Evolutionary conservation across 2,329 filamentous ascomycete genomes (phyloP), one percentile per base, ranked within the genome.

Genomic region (Acrocalymma vagum): DNA sequence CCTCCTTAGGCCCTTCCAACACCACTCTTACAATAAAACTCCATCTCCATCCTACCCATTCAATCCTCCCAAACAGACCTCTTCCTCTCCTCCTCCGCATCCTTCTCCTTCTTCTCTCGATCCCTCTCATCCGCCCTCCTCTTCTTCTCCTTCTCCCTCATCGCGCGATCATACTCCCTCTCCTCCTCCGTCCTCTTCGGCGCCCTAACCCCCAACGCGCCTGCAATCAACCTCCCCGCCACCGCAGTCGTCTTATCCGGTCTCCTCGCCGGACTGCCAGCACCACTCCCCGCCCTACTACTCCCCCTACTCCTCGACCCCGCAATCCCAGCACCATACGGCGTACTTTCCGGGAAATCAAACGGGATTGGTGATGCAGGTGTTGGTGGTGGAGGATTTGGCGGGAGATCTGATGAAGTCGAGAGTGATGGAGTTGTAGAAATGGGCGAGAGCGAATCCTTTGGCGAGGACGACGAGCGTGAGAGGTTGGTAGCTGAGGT

Each of bases 211-310:
- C 94, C 94, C 53, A 97, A 74, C 1, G 89, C 91, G 3, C 88
- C 88, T 1, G 90, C 91, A 66, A 99, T 97, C 82, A 99, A 80
- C 44, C 94, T 79, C 48, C 88, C 83, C 5, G 94, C 94, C 25
- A 95, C 90, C 1, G 91, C 90, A 47, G 95, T 95, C 48, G 92
- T 95, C 77, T 96, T 99, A 72, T 96, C 92, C 0, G 91, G 93
- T 25, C 88, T 75, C 57, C 57, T 56, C 10, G 60, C 62, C 20
- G 60, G 51, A 16, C 42, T n/a, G n/a, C n/a, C n/a, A n/a, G n/a
- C 25, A 11, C 55, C 42, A 40, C 36, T 38, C 13, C 52, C 45
- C 45, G 61, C 40, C 54, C 67, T 42, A 55, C 65, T 52, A 36
- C 58, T 46, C 16, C 29, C 50, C 26, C 46, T 39, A 24, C 18